Base-by-base conservation (phyloP, 2,329 filamentous ascomycete genomes). In the Penicillium sp. region DNA sequence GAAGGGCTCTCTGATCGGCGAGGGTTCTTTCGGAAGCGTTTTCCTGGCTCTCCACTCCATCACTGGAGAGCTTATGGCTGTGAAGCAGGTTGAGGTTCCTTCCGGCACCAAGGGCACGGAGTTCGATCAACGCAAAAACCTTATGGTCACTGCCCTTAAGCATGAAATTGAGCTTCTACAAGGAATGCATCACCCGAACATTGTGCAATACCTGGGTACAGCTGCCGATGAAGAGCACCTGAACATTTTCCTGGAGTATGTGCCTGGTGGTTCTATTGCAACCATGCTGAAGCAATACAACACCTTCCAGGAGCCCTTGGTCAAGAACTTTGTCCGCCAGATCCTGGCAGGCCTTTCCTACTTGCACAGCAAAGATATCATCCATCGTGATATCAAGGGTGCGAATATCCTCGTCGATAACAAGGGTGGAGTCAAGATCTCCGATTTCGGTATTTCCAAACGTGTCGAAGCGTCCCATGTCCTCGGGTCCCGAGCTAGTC, bases 211-310 rank as follows among this genome's bases (percentile, higher is more conserved):
- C 72, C 86, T 99, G 8, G 95, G 95, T 58, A 97, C 93, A 66
- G 93, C 93, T 69, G 93, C 91, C 9, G 95, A 96, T 60, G 86
- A 91, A 19, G 89, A 93, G 54, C 89, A 93, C 73, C 86, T 99
- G 68, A 99, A 99, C 79, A 99, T 99, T 89, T 99, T 99, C 86
- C 87, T 99, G 71, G 95, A 99, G 77, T 99, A 99, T 74, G 95
- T 99, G 31, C 91, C 95, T 16, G 95, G 95, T 76, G 95, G 95
- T 46, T 98, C 93, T 13, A 96, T 99, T 26, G 95, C 96, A 64
- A 96, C 91, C 10, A 98, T 99, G 93, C 88, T 99, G 63, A 95
- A 97, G 79, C 96, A 96, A 65, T 99, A 99, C 73, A 96, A 96
- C 58, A 93, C 93, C 8, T 86, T 99, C 53, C 90, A 91, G 19